Evolutionary conservation across 257 asterid genomes (phyloP).

Genomic region (Catharanthus roseus): DNA sequence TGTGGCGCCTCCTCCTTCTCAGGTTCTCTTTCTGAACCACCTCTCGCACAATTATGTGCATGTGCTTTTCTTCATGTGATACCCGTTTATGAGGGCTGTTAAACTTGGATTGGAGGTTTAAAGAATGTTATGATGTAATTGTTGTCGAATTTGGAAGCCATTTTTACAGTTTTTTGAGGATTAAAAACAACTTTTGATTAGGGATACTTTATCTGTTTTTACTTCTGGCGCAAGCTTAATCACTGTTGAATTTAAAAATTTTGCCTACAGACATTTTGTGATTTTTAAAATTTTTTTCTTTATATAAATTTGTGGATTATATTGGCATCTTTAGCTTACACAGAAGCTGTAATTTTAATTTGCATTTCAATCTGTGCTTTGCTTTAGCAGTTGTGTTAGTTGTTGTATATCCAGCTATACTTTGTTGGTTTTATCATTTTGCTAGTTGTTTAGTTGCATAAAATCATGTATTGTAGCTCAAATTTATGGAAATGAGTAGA

Average conservation of each 20-base stretch:
- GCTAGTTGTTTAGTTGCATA: background rate
- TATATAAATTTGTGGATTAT: background rate
- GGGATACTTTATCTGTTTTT: background rate
- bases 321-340: background rate
- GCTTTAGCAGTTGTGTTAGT: background rate
- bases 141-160: background rate
- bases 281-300: too few relatives aligned
- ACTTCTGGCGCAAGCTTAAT: background rate
- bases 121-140: background rate
- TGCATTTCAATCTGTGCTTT: background rate
- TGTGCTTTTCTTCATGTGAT: background rate
- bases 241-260: too few relatives aligned
- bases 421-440: background rate
- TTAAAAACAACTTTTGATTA: background rate
- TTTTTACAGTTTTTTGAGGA: background rate
- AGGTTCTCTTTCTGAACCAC: slow-evolving; percentile 34
- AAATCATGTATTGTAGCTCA: background rate
- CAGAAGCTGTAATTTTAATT: background rate
- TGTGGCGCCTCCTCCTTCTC: slow-evolving; percentile 59
- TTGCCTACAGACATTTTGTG: background rate
- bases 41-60: background rate
- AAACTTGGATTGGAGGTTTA: background rate
- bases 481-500: background rate
- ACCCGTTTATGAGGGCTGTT: background rate
- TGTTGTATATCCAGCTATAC: background rate